Percentiles rank a stretch among this genome's conserved stretches.
Conservation (phyloP, 305 asterid genomes). For the Rubia peregrina region DNA sequence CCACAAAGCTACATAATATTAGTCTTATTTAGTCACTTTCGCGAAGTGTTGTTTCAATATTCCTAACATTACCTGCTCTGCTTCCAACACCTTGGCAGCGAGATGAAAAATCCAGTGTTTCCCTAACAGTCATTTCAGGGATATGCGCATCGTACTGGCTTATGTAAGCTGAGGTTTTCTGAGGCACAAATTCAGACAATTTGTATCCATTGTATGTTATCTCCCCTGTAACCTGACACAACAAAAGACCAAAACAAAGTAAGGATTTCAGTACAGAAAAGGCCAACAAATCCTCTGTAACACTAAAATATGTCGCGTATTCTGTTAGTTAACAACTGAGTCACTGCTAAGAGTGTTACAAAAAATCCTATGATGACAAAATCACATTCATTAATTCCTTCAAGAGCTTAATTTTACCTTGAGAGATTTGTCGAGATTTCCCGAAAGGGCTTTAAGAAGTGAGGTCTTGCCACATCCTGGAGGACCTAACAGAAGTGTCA, state of each 20-base stretch:
- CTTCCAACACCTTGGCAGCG: slow-evolving; percentile 70
- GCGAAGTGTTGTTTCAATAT: neutral
- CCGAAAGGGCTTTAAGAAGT: slow-evolving; percentile 58
- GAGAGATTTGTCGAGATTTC: slow-evolving; percentile 51
- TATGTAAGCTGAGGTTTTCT: slow-evolving; percentile 63
- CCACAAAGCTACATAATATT: no score
- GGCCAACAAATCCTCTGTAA: no score
- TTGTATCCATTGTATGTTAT: slow-evolving; percentile 59
- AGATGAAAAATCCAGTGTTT: slow-evolving; percentile 66
- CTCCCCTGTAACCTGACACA: slow-evolving; percentile 51
- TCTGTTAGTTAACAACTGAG: no score
- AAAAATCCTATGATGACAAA: neutral
- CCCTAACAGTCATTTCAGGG: slow-evolving; percentile 75
- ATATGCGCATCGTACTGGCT: slow-evolving; percentile 65
- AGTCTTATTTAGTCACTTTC: neutral
- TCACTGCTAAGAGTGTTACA: no score
- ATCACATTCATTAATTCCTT: neutral
- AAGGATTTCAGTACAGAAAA: neutral
- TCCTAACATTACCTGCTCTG: slow-evolving; percentile 42
- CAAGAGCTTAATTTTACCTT: slow-evolving; percentile 22
- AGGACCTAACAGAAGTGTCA: slow-evolving; percentile 71
- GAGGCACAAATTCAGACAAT: slow-evolving; percentile 61
- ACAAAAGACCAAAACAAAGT: neutral
- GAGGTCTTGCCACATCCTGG: slow-evolving; percentile 85
- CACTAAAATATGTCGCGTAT: no score